These are phyloP conservation scores for Globisporangium sylvaticum DNA, from an alignment of 352 stramenopile genomes.

Conservation along the genomic window DNA sequence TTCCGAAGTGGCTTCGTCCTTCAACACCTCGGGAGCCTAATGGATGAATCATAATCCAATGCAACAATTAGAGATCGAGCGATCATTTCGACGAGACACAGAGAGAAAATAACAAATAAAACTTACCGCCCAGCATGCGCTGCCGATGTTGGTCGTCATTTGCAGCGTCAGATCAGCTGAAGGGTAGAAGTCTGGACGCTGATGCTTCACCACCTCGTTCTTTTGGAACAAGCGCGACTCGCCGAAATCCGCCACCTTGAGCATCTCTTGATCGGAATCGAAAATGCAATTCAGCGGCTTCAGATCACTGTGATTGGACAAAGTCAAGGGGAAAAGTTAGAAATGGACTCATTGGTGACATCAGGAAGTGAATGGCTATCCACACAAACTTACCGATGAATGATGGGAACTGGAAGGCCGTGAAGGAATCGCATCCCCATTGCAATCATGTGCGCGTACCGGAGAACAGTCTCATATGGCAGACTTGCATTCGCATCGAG, in stretches of 20 bases:
- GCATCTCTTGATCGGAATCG: conserved; percentile 65
- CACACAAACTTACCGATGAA: conserved; percentile 40
- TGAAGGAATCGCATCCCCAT: conserved; percentile 83
- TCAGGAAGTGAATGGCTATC: background rate
- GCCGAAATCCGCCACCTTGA: conserved; percentile 81
- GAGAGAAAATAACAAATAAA: background rate
- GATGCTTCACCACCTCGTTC: conserved; percentile 43
- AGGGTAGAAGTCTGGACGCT: conserved; percentile 50
- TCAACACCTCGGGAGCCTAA: conserved; percentile 61
- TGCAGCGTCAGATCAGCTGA: conserved; percentile 61
- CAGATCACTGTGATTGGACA: conserved; percentile 35
- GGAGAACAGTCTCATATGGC: conserved; percentile 60
- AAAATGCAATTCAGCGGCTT: conserved; percentile 86
- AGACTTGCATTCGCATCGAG: conserved; percentile 47
- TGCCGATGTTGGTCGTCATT: conserved; percentile 83
- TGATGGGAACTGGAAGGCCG: conserved; percentile 64
- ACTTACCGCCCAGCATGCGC: conserved; percentile 67
- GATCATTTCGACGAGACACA: too few species aligned
- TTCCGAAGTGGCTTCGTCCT: conserved; percentile 59
- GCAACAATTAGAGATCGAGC: background rate
- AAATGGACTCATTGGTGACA: background rate
- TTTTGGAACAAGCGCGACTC: conserved; percentile 69
- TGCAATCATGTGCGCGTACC: conserved; percentile 77
- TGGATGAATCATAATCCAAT: background rate
- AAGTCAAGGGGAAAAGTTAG: background rate